Evolutionary conservation across 169 alveolate species (phyloP), one percentile per base, ranked within the genome.

Genomic region (Cystoisospora suis): DNA sequence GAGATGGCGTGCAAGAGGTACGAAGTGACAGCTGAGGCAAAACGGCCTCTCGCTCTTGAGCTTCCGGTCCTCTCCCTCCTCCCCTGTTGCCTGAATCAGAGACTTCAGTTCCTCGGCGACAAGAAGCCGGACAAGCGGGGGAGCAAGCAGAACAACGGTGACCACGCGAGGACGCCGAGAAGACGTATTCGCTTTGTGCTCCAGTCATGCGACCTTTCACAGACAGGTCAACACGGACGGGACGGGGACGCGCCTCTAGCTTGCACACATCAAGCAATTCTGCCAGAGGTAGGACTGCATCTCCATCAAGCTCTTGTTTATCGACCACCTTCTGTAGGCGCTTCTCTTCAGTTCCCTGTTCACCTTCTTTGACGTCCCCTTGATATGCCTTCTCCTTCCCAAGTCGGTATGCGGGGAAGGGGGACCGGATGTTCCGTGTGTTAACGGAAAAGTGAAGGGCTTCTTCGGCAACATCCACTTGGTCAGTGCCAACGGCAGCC

Each of bases 321-420:
- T 72, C 83, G 4, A 72, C 83, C 3, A 72, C 83, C 83, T 72
- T 72, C 45, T 72, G 83, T 34, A 72, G 83, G 58, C 83, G 83
- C 12, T 23, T 12, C 12, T 53, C 23, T 23, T 53, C 65, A n/a
- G 29, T 40, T 6, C 42, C 75, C 15, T 20, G 6, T 15, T 40
- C 53, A 34, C 56, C 1, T 2, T 40, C 46, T 40, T 38, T 17
- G 58, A 34, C 83, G 1, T 47, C 23, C 46, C 32, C 83, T 56
- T 27, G 58, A 5, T n/a, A 46, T 7, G 36, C 56, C 38, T 56
- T 38, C 58, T 34, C 32, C 53, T 36, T 17, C 27, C 83, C 34
- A n/a, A 40, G 42, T 6, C 77, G 7, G 75, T n/a, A 17, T 29
- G 42, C 36, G 6, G 20, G 42, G 6, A 27, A 29, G 61, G n/a